Base-by-base conservation (phyloP, 2,329 filamentous ascomycete species). In the Cercospora nicotianae region DNA sequence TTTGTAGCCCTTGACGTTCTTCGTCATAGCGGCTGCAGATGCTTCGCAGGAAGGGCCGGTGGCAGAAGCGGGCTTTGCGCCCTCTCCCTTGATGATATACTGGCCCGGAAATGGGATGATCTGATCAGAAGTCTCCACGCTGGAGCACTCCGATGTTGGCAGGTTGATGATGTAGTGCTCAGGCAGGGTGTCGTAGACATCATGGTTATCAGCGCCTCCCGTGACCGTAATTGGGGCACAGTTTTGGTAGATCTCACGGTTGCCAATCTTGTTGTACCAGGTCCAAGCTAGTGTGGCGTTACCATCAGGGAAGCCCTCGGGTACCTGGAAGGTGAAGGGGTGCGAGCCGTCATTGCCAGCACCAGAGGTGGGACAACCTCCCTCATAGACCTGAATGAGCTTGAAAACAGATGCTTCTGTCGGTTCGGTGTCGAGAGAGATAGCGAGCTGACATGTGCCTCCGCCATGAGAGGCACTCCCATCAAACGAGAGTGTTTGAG, bases 181-280 rank as follows among this genome's bases (percentile, higher is more conserved):
- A 0, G 91, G 91, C 26, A 94, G 89, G 0, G 82, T 80, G 65
- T 88, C 76, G 69, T 87, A 86, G 72, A 85, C 86, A 5, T 81
- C 77, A 62, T 86, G 72, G 39, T 67, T 72, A 57, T 76, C 74
- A 48, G 80, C 78, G 20, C 80, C 80, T 1, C 78, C 80, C 0
- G 86, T 87, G 23, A 97, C 83, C 0, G 81, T 86, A 64, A 96
- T 80, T 0, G 91, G 87, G 0, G 91, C 92, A 73, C 95, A 98
- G 85, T 97, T 95, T 93, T 96, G 96, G 84, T 97, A 97, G 86
- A 96, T 91, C 39, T 74, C 94, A 1, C 93, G 89, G 81, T 96
- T 94, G 1, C 94, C 94, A 3, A 96, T 79, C 69, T 90, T 88
- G 77, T 97, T 97, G 82, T 94, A 90, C 73, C 94, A 97, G 1